Evolutionary conservation across 305 asterid genomes (phyloP), one percentile per base, ranked within the genome.

Genomic region (Fraxinus baroniana): DNA sequence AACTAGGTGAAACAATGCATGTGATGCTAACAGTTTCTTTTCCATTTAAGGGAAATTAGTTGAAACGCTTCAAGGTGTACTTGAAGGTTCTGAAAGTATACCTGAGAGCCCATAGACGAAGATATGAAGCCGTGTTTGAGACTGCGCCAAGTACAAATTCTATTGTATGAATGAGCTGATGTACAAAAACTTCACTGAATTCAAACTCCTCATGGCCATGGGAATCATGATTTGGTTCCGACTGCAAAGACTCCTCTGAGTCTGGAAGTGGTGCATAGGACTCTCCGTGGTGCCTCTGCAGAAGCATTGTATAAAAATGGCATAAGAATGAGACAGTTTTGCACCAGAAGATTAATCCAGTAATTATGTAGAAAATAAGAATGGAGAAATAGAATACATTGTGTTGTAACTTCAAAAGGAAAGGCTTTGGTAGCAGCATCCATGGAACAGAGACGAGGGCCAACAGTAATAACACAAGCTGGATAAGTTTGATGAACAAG

Each of bases 61-160:
- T 76, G 74, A 36, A 79, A 70, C 39, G 22, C 57, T 32, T 57
- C 37, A 49, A 55, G 79, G 83, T 80, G 3, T 49, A 76, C 57
- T 37, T 73, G 49, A 77, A 82, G 74, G 32, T 55, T 41, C 76
- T 77, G 37, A 77, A 78, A 83, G 74, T 68, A 80, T 86, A 95
- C 98, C 98, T 95, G 87, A 95, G 98, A 70, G 98, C 98, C 98
- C 98, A 95, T 82, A 95, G 87, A 82, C 98, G 98, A 85, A 95
- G 98, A 90, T 95, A 95, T 13, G 98, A 95, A 85, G 98, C 98
- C 36, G 98, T 92, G 85, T 95, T 93, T 66, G 98, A 95, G 80
- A 95, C 98, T 41, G 98, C 98, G 39, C 98, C 98, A 82, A 95
- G 98, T 84, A 95, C 98, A 92, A 95, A 95, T 86, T 95, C 98